A percentile compares a stretch with the other conserved stretches of the same genome.
phyloP scores from a whole-genome alignment of 805 yeast genomes.

The Millerozyma miso region DNA sequence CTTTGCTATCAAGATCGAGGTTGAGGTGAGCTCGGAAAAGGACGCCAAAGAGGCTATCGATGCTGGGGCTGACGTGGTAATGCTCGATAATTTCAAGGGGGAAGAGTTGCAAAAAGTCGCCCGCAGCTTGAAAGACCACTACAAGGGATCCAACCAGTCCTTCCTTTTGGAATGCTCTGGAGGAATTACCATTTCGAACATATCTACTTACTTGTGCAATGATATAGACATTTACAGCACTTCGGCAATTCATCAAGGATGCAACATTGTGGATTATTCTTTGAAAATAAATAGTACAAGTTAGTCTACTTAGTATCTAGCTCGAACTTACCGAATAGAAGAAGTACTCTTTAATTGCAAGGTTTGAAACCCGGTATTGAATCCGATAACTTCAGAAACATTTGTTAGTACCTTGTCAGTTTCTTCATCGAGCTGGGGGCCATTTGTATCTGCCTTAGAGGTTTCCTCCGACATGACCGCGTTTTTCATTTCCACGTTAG shows the following conservation, averaged over 20 bases:
- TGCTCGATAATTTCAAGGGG: conserved; percentile 86
- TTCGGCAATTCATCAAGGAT: conserved; percentile 90
- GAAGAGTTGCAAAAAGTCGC: conserved; percentile 65
- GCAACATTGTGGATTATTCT: conserved; percentile 76
- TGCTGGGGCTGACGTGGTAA: conserved; percentile 94
- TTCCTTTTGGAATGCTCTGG: conserved; percentile 89
- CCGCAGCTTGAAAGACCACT: conserved; percentile 50
- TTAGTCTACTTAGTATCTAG: conserved; percentile 2
- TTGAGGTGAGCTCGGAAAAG: conserved; percentile 78
- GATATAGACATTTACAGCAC: conserved; percentile 90
- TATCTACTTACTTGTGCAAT: conserved; percentile 61
- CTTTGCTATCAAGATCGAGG: conserved; percentile 85
- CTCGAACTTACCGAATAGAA: conserved; percentile 26
- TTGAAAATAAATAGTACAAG: conserved; percentile 50
- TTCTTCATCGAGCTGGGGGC: conserved; percentile 15
- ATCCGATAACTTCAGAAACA: conserved; percentile 37
- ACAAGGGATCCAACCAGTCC: conserved; percentile 41
- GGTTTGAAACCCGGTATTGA: conserved; percentile 40
- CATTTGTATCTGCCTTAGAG: conserved; percentile 8
- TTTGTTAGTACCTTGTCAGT: conserved; percentile 25
- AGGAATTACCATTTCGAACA: conserved; percentile 71
- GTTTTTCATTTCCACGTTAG: conserved; percentile 1
- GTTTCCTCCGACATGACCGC: neutral
- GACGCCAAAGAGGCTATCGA: conserved; percentile 91
- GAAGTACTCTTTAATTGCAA: conserved; percentile 33